These are phyloP conservation scores for Curvularia hawaiiensis DNA, from an alignment of 2,329 filamentous ascomycete genomes.

Conservation along the genomic window DNA sequence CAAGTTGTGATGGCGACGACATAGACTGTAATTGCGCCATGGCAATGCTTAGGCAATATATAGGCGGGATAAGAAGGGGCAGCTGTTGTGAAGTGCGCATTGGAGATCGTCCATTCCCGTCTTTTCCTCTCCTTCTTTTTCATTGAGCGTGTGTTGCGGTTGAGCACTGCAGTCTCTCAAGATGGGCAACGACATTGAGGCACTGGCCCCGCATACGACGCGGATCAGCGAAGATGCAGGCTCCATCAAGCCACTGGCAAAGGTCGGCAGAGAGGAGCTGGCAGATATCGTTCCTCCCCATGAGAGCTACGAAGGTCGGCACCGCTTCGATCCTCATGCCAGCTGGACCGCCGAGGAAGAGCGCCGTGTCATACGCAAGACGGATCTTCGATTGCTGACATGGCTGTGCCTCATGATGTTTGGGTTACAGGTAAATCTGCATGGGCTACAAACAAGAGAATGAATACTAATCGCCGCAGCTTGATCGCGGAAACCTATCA, in stretches of 20 bases:
- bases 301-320: slow-evolving; percentile 57
- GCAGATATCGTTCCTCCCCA: slow-evolving; percentile 50
- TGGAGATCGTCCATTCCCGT: not conserved
- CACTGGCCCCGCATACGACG: slow-evolving; percentile 17
- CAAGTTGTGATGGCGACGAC: slow-evolving; percentile 12
- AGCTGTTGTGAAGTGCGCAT: not conserved
- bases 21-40: slow-evolving; percentile 31
- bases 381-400: slow-evolving; percentile 40
- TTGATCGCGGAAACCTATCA: slow-evolving; percentile 53
- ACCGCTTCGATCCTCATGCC: slow-evolving; percentile 61
- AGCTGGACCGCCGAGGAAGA: slow-evolving; percentile 63
- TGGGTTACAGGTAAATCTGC: slow-evolving; percentile 28
- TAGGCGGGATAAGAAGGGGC: not conserved
- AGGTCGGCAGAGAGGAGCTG: slow-evolving; percentile 36
- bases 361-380: slow-evolving; percentile 58
- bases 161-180: slow-evolving; percentile 3
- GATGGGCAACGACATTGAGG: slow-evolving; percentile 37
- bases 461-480: slow-evolving; percentile 41
- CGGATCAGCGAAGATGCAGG: slow-evolving; percentile 31
- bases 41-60: slow-evolving; percentile 4
- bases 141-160: not conserved
- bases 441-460: not conserved
- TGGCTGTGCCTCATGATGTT: slow-evolving; percentile 52
- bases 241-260: slow-evolving; percentile 31
- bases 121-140: not conserved